Conservation (phyloP, 805 yeast genomes). For the Pichia membranifaciens region DNA sequence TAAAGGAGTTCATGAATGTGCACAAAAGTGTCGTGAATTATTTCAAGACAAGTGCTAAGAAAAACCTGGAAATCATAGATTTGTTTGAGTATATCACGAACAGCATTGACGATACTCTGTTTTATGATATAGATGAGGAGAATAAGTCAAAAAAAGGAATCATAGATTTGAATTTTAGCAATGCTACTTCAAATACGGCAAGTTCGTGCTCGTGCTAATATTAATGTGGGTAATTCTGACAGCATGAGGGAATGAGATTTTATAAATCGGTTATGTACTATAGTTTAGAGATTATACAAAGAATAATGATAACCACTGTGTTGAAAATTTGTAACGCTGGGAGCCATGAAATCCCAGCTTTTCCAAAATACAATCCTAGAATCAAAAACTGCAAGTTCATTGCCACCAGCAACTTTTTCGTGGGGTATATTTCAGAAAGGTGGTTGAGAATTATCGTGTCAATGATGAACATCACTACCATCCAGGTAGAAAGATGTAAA, state of each 20-base stretch:
- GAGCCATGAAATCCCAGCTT: background rate
- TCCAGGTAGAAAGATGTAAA: background rate
- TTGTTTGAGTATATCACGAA: slow-evolving; percentile 34
- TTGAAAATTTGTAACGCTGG: background rate
- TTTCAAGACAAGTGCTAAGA: slow-evolving; percentile 60
- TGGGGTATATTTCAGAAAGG: background rate
- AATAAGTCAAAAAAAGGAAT: slow-evolving; percentile 16
- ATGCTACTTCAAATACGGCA: slow-evolving; percentile 6
- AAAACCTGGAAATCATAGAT: slow-evolving; percentile 54
- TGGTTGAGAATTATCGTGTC: background rate
- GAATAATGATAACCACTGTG: background rate
- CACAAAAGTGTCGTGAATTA: slow-evolving; percentile 17
- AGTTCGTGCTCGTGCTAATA: slow-evolving; percentile 19
- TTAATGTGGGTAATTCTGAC: too few species aligned
- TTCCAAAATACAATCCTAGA: background rate
- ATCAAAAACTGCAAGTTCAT: slow-evolving; percentile 4
- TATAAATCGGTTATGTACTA: too few species aligned
- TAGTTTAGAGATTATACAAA: background rate
- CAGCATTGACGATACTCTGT: slow-evolving; percentile 25
- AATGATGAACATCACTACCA: background rate
- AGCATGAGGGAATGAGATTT: too few species aligned
- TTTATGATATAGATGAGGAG: slow-evolving; percentile 21
- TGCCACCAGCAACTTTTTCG: background rate
- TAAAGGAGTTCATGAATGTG: slow-evolving; percentile 21
- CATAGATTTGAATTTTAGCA: slow-evolving; percentile 21